Conservation (phyloP, 177 flowering plant genomes). For the Telopea speciosissima region DNA sequence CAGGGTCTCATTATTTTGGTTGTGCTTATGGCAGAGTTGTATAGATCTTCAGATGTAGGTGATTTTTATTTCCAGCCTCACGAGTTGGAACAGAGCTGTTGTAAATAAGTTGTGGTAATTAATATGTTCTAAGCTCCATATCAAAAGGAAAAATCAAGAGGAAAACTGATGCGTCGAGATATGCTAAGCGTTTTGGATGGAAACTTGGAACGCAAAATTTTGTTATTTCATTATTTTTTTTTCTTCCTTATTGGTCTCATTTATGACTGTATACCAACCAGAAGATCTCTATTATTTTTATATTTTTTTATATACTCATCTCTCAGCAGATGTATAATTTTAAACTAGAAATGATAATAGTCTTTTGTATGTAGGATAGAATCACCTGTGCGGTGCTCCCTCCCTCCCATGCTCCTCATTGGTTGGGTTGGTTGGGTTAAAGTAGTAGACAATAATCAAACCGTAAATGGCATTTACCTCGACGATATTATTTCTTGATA, state of each 20-base stretch:
- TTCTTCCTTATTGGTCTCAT: background rate
- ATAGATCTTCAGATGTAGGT: slow-evolving; percentile 18
- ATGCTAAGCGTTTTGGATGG: slow-evolving; percentile 7
- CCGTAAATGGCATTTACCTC: too few species aligned
- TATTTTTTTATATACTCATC: background rate
- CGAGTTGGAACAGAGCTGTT: slow-evolving; percentile 16
- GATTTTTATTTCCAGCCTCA: slow-evolving; percentile 11
- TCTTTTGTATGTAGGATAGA: too few species aligned
- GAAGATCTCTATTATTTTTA: background rate
- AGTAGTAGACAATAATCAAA: too few species aligned
- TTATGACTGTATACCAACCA: slow-evolving; percentile 1
- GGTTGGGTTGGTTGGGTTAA: too few species aligned
- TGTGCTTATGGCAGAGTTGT: slow-evolving; percentile 19
- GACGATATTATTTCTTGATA: too few species aligned
- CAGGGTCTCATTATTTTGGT: slow-evolving; percentile 28
- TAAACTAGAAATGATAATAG: too few species aligned
- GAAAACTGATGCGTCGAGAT: background rate
- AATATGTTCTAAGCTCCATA: slow-evolving; percentile 17
- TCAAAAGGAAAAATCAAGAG: slow-evolving; percentile 10
- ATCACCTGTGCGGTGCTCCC: too few species aligned
- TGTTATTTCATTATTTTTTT: slow-evolving; percentile 8
- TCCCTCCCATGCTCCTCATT: too few species aligned
- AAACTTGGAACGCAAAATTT: slow-evolving; percentile 10
- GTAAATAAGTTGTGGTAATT: slow-evolving; percentile 27
- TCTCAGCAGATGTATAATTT: slow-evolving; percentile 15